Evolutionary conservation across 2,329 filamentous ascomycete genomes (phyloP), one percentile per base, ranked within the genome.

Genomic region (Mollisia scopiformis): DNA sequence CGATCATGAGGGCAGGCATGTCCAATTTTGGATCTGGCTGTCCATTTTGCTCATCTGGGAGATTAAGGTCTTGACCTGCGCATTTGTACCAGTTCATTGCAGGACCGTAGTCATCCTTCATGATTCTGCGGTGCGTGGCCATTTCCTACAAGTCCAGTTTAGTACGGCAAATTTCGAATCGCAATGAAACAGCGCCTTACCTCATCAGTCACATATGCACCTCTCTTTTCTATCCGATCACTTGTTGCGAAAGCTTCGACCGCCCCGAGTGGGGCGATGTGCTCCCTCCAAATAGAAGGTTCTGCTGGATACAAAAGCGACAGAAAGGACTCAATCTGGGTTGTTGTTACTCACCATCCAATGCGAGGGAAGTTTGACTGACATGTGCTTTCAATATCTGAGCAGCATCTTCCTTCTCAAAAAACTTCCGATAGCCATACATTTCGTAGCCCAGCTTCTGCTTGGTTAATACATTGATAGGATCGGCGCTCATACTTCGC

Each of bases 401-500:
- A n/a, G 43, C 57, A 6, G 64, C 62, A 39, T 61, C 58, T 16
- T 59, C 55, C n/a, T 55, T 57, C n/a, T 61, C 51, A 14, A 66
- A 64, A 4, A 64, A 59, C n/a, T 59, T 39, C 59, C 55, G 59
- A 39, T 66, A 64, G 14, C 64, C 64, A 39, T 59, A 59, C 6
- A 55, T 25, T 14, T 49, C n/a, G n/a, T 61, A 64, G 13, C 64
- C 62, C 23, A 64, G 46, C 10, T 25, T 47, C n/a, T 55, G 33
- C 11, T 62, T 37, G n/a, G 57, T 59, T 10, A 55, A 16, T 2
- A 35, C 49, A 28, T 66, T 62, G 7, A 64, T 14, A 3, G 28
- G 50, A 27, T 66, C 53, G 6, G 63, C 10, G 21, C 58, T 30
- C 39, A 61, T 46, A 16, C 31, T 49, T n/a, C 43, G 31, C 2